phyloP scores from a whole-genome alignment of 139 green algal species.

The Volvox africanus region DNA sequence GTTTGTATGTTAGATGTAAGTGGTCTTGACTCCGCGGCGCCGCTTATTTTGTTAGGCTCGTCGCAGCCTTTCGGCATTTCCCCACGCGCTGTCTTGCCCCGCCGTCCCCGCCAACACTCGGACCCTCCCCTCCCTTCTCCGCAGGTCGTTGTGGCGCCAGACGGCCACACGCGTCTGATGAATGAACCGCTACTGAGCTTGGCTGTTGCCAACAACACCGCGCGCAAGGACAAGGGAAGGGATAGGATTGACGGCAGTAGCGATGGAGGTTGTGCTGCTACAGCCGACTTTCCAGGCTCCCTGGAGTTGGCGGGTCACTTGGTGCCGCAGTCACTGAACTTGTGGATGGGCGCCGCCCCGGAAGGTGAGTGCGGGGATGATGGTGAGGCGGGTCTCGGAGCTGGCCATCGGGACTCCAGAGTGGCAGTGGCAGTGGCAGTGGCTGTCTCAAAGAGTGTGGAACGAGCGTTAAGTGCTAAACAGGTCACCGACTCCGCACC shows the following conservation, averaged over 20 bases:
- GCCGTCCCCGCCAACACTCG: background rate
- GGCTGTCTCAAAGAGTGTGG: too few relatives aligned
- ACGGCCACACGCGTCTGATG: constrained; percentile 77
- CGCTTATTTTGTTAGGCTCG: too few relatives aligned
- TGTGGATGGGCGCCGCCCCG: constrained; percentile 74
- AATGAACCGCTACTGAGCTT: constrained; percentile 62
- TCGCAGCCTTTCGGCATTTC: background rate
- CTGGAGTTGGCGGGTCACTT: constrained; percentile 75
- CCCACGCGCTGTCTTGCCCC: background rate
- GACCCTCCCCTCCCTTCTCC: background rate
- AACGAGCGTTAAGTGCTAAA: too few relatives aligned
- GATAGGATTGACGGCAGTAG: background rate
- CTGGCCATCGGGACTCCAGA: too few relatives aligned
- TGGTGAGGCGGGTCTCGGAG: background rate
- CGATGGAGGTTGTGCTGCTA: background rate
- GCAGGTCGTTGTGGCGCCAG: constrained; percentile 54
- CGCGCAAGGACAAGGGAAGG: too few relatives aligned
- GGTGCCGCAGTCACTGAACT: constrained; percentile 80
- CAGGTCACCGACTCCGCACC: too few relatives aligned
- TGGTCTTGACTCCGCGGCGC: too few relatives aligned
- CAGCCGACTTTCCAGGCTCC: constrained; percentile 74
- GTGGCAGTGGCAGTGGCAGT: too few relatives aligned
- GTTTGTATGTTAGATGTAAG: too few relatives aligned
- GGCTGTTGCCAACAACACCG: background rate
- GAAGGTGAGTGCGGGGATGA: constrained; percentile 42